phyloP scores from a whole-genome alignment of 2,329 filamentous ascomycete species.

The Colletotrichum plurivorum region DNA sequence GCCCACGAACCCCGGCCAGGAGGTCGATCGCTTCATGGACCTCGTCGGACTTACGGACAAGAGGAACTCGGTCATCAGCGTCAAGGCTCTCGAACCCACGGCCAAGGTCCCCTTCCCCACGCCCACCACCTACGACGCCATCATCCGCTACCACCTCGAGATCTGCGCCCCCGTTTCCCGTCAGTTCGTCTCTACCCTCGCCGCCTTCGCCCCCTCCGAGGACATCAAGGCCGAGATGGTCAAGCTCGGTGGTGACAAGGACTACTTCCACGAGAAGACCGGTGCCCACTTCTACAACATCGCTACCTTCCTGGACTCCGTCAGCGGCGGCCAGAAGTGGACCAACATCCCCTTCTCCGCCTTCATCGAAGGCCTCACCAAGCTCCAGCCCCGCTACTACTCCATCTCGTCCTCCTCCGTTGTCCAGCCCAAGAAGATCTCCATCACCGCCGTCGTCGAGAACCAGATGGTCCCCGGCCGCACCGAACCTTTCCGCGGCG shows the following conservation, averaged over 20 bases:
- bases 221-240: constrained; percentile 88
- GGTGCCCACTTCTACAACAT: constrained; percentile 89
- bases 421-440: constrained; percentile 94
- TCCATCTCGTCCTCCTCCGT: constrained; percentile 98
- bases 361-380: constrained; percentile 92
- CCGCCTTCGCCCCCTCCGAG: constrained; percentile 91
- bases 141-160: constrained; percentile 95
- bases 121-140: constrained; percentile 95
- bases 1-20: constrained; percentile 94
- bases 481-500: constrained; percentile 86
- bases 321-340: constrained; percentile 84
- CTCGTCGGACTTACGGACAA: constrained; percentile 83
- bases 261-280: constrained; percentile 93
- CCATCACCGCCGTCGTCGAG: constrained; percentile 95
- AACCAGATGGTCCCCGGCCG: constrained; percentile 83
- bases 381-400: constrained; percentile 98
- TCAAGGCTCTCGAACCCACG: constrained; percentile 94
- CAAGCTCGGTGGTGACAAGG: constrained; percentile 91
- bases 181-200: constrained; percentile 90
- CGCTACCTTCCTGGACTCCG: constrained; percentile 82
- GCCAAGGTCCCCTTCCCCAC: constrained; percentile 98
- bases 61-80: constrained; percentile 84
- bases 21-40: constrained; percentile 90
- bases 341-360: constrained; percentile 90
- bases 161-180: constrained; percentile 95